Percentiles rank a stretch among this genome's conserved stretches.
phyloP scores from a whole-genome alignment of 139 green algal genomes.

The Picochlorum sp. region DNA sequence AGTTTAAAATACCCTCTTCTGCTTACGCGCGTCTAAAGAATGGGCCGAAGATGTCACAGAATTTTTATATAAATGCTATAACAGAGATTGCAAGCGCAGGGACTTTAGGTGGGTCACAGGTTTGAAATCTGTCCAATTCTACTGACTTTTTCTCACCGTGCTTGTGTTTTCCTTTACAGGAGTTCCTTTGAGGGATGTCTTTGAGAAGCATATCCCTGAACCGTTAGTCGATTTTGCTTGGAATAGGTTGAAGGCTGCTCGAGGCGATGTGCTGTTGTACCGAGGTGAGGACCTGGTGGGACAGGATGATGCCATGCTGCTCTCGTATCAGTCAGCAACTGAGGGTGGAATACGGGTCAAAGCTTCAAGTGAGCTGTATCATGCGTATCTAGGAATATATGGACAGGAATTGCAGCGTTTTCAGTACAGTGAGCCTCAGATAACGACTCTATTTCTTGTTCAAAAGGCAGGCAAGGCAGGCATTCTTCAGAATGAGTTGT shows the following conservation, averaged over 20 bases:
- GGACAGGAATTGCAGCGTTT: slow-evolving; percentile 25
- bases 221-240: neutral
- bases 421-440: slow-evolving; percentile 16
- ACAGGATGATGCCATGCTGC: slow-evolving; percentile 2
- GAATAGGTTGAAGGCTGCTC: neutral
- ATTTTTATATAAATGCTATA: no score
- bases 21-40: no score
- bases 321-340: slow-evolving; percentile 16
- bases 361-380: slow-evolving; percentile 23
- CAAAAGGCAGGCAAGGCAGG: slow-evolving; percentile 23
- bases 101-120: no score
- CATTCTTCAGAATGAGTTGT: slow-evolving; percentile 43
- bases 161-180: no score
- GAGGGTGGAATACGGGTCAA: slow-evolving; percentile 11
- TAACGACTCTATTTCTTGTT: neutral
- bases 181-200: no score
- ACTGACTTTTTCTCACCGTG: no score
- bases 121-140: no score
- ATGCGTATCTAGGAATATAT: slow-evolving; percentile 41
- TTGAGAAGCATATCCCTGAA: no score
- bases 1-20: no score
- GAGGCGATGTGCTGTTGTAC: neutral
- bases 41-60: no score
- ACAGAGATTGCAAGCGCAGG: no score
- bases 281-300: neutral